Evolutionary conservation across 2,329 filamentous ascomycete genomes (phyloP).

Genomic region (Trichoderma simmonsii): DNA sequence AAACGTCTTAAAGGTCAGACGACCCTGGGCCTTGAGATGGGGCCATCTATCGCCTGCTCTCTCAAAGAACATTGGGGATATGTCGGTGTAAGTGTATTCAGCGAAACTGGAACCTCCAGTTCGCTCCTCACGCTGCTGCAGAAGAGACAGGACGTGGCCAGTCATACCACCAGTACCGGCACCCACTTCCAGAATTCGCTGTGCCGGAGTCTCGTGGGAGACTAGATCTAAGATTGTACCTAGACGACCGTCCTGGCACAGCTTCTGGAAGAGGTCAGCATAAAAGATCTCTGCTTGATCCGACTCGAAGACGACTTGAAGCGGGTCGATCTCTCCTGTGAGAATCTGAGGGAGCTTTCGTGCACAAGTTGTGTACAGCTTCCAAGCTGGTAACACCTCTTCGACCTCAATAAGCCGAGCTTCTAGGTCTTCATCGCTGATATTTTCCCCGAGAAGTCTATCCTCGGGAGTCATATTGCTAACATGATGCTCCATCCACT

Average conservation of each 20-base stretch:
- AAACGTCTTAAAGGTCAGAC: constrained; percentile 24
- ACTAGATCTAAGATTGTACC: constrained; percentile 2
- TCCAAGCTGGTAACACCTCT: background rate
- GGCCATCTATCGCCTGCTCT: constrained; percentile 13
- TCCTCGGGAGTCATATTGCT: background rate
- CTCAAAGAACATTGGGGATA: constrained; percentile 36
- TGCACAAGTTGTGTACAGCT: background rate
- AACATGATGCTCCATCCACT: constrained; percentile 1
- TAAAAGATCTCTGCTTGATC: constrained; percentile 35
- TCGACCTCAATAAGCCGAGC: background rate
- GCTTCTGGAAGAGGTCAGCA: constrained; percentile 29
- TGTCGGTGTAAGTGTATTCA: constrained; percentile 40
- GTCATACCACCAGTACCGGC: constrained; percentile 39
- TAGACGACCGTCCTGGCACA: constrained; percentile 19
- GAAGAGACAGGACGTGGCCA: constrained; percentile 24
- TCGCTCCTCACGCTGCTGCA: constrained; percentile 24
- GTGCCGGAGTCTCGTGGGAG: constrained; percentile 33
- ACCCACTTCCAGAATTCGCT: constrained; percentile 40
- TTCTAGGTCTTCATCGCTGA: background rate
- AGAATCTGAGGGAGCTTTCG: constrained; percentile 31
- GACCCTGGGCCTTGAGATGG: background rate
- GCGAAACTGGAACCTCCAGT: constrained; percentile 24
- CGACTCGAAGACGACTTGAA: constrained; percentile 37
- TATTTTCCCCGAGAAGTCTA: background rate
- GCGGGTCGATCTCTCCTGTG: constrained; percentile 32